Evolutionary conservation across 495 filamentous ascomycete species (phyloP), one percentile per base, ranked within the genome.

Genomic region (Hypomontagnella monticulosa): DNA sequence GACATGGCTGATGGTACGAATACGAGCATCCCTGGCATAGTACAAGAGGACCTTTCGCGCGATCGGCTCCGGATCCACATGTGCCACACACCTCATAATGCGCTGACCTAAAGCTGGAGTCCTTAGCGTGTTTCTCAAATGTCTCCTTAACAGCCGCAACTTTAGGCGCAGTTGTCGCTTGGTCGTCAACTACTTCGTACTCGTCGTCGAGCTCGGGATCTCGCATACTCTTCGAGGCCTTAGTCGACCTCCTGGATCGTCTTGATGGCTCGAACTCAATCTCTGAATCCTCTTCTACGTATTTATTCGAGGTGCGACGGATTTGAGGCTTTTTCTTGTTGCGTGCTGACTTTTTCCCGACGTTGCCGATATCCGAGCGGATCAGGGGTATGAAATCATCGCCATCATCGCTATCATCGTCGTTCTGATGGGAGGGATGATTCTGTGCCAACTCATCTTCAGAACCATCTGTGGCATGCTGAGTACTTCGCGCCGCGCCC

Each of bases 1-100:
- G 80, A 71, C 96, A 99, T 32, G 66, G 70, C 67, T 90, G 89
- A 70, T 99, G 96, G 63, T 91, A 97, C 0, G 90, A 81, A 18
- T 85, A 81, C 3, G 87, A 91, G 73, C 96, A 99, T 15, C 96
- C 94, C 73, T 99, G 96, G 66, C 96, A 99, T 67, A 84, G 90
- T 3, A 98, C 80, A 16, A 98, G 80, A 8, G 78, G 76, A 0
- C 87, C 89, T 72, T 87, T 89, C 7, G 83, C 86, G 30, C 76
- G 67, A 4, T 78, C 73, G 14, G 77, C 75, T 3, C 27, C 50
- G 10, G 56, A 46, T 36, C 36, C 36, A 74, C 96, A 99, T n/a
- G 83, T 79, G 59, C 91, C 88, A 73, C 96, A 99, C 4, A 69
- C 71, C 14, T 84, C 75, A n/a, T 78, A 83, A 73, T 99, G 96